These are phyloP conservation scores for Coemansia sp. DNA, from an alignment of 192 early-diverging fungal species.

Conservation along the genomic window DNA sequence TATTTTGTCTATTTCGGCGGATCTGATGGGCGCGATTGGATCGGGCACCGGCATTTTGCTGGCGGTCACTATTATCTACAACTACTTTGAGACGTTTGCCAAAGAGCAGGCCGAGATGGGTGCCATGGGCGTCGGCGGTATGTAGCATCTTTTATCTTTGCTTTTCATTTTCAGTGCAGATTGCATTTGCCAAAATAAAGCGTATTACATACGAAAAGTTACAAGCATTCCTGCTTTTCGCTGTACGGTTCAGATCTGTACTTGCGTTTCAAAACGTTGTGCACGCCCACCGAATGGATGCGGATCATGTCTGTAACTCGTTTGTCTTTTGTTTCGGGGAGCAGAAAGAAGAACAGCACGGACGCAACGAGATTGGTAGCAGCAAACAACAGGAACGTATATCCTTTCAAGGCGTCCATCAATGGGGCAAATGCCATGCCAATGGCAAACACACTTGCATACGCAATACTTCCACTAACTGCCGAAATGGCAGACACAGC, in stretches of 20 bases:
- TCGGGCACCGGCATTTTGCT: slow-evolving; percentile 98
- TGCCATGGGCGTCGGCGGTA: slow-evolving; percentile 48
- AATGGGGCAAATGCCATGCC: slow-evolving; percentile 58
- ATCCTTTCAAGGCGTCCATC: slow-evolving; percentile 31
- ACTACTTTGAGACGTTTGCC: slow-evolving; percentile 97
- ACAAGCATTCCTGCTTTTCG: not conserved
- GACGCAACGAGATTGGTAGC: slow-evolving; percentile 58
- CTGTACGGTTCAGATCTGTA: slow-evolving; percentile 9
- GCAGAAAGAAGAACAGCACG: slow-evolving; percentile 59
- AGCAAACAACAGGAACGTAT: slow-evolving; percentile 66
- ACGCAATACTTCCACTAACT: slow-evolving; percentile 70
- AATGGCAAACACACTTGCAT: slow-evolving; percentile 56
- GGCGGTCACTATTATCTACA: slow-evolving; percentile 98
- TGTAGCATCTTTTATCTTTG: slow-evolving; percentile 20
- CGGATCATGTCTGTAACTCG: slow-evolving; percentile 58
- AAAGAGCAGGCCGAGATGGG: slow-evolving; percentile 74
- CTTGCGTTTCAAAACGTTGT: slow-evolving; percentile 27
- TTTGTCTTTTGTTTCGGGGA: slow-evolving; percentile 81
- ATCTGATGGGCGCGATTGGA: slow-evolving; percentile 97
- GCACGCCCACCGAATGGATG: slow-evolving; percentile 43
- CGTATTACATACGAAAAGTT: not conserved
- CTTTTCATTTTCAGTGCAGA: no score
- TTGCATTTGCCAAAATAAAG: not conserved
- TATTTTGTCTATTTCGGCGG: slow-evolving; percentile 90
- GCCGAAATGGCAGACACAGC: slow-evolving; percentile 65